Base-by-base conservation (phyloP, 192 early-diverging fungal genomes). In the Oehlia diaphana region DNA sequence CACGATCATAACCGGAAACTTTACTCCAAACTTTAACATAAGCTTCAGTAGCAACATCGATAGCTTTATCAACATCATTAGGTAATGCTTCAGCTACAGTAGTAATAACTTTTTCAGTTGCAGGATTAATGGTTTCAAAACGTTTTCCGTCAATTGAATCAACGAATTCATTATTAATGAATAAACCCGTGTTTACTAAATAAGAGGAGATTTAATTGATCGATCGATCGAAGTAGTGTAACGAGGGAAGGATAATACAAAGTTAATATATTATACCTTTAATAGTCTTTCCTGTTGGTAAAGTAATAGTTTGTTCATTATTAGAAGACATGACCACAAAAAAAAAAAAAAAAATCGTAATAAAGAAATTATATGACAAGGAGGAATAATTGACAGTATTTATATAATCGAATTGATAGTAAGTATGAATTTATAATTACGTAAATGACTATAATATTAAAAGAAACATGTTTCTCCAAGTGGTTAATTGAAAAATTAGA, bases 111-210 rank as follows among this genome's bases (percentile, higher is more conserved):
- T 86, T 79, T 63, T 88, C 91, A 12, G 84, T 93, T 31, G 91
- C 49, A 19, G 94, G 94, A 78, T 92, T 91, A 71, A 87, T 82
- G 14, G 83, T 86, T 37, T 87, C 85, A 80, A 95, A 79, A 78
- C 88, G 90, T 21, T 76, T 71, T 49, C 82, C 84, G 64, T 85
- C 80, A 10, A 77, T 63, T 8, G 89, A 89, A 31, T 79, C 82
- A 64, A 86, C 83, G 76, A 90, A 92, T 67, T 85, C 81, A 63
- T 92, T 91, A 84, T 92, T 89, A 71, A 93, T 92, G 84, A 91
- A 93, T 39, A 93, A 80, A 78, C 92, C 90, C 44, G 86, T 87
- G 33, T 87, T 49, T 23, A 87, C 86, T 87, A 31, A n/a, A 26
- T 0, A 26, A 26, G 26, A 0, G 26, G 26, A 26, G 26, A 26